Evolutionary conservation across 345 rosid genomes (phyloP).

Genomic region (Dipteronia sinensis): DNA sequence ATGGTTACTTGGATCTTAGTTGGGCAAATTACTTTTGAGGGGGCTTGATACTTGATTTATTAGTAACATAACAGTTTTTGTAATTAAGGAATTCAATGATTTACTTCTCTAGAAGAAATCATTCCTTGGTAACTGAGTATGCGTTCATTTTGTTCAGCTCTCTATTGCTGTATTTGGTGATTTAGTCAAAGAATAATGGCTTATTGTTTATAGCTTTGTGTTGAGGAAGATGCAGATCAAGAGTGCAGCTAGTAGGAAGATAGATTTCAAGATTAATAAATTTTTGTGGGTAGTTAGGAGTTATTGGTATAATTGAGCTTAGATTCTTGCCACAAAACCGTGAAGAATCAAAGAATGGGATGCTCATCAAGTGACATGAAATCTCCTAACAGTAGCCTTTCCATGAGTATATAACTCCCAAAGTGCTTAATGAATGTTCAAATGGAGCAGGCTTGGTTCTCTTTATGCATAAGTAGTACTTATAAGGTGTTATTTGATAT

Average conservation of each 20-base stretch:
- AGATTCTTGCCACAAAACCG: not conserved
- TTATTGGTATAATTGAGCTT: not conserved
- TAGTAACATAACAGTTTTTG: not conserved
- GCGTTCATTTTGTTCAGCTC: not conserved
- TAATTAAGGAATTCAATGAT: not conserved
- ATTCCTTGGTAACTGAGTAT: not conserved
- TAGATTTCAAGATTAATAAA: not conserved
- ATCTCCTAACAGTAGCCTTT: not conserved
- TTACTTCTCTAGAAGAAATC: not conserved
- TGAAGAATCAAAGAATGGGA: not conserved
- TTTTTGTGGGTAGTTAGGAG: not conserved
- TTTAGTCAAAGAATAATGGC: not conserved
- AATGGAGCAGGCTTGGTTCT: not conserved
- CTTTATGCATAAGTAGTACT: not conserved
- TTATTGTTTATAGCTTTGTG: not conserved
- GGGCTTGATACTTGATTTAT: not conserved
- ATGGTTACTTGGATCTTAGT: not conserved
- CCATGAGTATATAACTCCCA: not conserved
- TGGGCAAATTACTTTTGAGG: not conserved
- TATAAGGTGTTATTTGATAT: not conserved
- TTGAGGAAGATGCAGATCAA: not conserved
- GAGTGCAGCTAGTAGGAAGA: not conserved
- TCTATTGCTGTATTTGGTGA: not conserved
- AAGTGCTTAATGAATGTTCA: not conserved
- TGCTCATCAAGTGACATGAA: not conserved